Percentiles rank a stretch among this genome's conserved stretches.
Conservation (phyloP, 306 rosid species). For the Acacia confusa region DNA sequence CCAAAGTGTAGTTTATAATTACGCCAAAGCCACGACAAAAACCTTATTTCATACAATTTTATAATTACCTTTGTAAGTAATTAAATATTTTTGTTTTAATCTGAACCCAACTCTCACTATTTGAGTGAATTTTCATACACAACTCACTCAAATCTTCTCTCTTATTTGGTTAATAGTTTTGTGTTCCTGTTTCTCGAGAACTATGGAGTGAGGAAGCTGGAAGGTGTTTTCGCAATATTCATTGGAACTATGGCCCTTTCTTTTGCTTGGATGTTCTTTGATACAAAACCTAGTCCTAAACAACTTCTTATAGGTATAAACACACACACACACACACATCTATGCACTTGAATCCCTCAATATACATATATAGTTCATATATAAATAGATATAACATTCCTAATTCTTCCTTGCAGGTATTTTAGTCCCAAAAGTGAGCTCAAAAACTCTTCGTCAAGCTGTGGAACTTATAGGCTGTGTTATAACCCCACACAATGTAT, state of each 20-base stretch:
- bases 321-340: too few relatives aligned
- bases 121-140: too few relatives aligned
- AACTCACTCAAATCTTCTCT: neutral
- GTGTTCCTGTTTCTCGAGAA: slow-evolving; percentile 51
- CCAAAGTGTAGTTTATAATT: too few relatives aligned
- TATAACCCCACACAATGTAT: slow-evolving; percentile 51
- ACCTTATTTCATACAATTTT: too few relatives aligned
- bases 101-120: too few relatives aligned
- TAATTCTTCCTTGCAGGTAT: slow-evolving; percentile 29
- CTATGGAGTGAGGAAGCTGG: slow-evolving; percentile 56
- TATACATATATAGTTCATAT: too few relatives aligned
- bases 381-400: too few relatives aligned
- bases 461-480: slow-evolving; percentile 53
- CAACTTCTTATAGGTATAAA: slow-evolving; percentile 46
- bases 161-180: slow-evolving; percentile 42
- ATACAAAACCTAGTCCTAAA: slow-evolving; percentile 43
- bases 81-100: too few relatives aligned
- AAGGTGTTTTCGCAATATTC: slow-evolving; percentile 52
- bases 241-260: slow-evolving; percentile 49
- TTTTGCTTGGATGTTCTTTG: slow-evolving; percentile 57
- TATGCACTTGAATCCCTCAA: too few relatives aligned
- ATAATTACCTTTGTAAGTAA: too few relatives aligned
- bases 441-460: slow-evolving; percentile 49
- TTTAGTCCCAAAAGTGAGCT: slow-evolving; percentile 43
- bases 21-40: too few relatives aligned